phyloP scores from a whole-genome alignment of 2,329 filamentous ascomycete species.

The Sarocladium brachiariae region DNA sequence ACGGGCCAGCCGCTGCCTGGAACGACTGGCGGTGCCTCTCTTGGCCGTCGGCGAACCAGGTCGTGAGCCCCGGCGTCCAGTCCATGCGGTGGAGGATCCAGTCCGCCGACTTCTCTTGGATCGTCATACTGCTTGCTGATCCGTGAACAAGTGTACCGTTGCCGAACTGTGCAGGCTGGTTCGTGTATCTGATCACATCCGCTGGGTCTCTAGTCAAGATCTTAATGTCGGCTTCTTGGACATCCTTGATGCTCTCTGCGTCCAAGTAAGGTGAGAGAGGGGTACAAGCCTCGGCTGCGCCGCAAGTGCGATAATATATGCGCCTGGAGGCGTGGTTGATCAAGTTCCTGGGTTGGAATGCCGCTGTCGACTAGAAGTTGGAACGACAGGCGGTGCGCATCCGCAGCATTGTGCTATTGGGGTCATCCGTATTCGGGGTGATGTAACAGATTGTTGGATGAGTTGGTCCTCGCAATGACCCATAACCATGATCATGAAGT shows the following conservation, averaged over 20 bases:
- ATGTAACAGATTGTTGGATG: conserved; percentile 38
- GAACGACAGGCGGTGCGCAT: conserved; percentile 36
- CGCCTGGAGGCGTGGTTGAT: conserved; percentile 29
- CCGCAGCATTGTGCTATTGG: conserved; percentile 35
- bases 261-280: conserved; percentile 44
- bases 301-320: conserved; percentile 40
- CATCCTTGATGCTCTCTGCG: conserved; percentile 23
- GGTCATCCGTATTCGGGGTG: conserved; percentile 29
- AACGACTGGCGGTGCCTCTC: conserved; percentile 43
- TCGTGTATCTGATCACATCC: conserved; percentile 46
- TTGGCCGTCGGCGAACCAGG: conserved; percentile 46
- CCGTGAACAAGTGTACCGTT: conserved; percentile 35
- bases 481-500: too few relatives aligned
- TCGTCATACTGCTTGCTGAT: conserved; percentile 34
- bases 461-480: conserved; percentile 29
- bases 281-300: conserved; percentile 39
- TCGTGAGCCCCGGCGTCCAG: conserved; percentile 46
- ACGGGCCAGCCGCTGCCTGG: conserved; percentile 44
- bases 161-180: conserved; percentile 45
- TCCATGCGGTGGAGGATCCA: conserved; percentile 53
- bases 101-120: conserved; percentile 37
- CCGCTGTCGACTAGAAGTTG: conserved; percentile 36
- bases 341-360: conserved; percentile 33
- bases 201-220: conserved; percentile 37
- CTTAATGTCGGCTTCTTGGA: conserved; percentile 46